A percentile compares a stretch with the other conserved stretches of the same genome.
These are phyloP conservation scores for Candida golubevii DNA, from an alignment of 805 yeast genomes.

Conservation along the genomic window DNA sequence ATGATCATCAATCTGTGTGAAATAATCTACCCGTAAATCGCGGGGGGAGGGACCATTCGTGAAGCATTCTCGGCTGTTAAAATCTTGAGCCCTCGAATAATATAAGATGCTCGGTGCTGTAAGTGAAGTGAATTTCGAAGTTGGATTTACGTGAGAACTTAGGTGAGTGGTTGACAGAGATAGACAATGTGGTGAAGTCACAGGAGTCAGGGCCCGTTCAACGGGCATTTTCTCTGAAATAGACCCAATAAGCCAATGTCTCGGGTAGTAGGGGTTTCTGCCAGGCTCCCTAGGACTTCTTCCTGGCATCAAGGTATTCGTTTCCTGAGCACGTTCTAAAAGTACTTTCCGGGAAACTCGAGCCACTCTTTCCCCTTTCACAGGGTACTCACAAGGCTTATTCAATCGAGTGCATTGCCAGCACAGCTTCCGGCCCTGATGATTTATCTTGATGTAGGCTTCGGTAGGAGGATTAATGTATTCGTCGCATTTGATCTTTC, in stretches of 20 bases:
- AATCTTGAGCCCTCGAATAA: background rate
- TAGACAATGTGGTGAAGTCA: background rate
- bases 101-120: background rate
- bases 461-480: slow-evolving; percentile 14
- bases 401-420: slow-evolving; percentile 32
- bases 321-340: background rate
- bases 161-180: background rate
- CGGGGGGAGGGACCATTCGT: background rate
- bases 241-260: background rate
- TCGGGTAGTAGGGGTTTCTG: background rate
- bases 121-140: background rate
- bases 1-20: background rate
- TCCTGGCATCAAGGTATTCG: background rate
- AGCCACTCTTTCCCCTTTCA: slow-evolving; percentile 31
- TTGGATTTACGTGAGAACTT: background rate
- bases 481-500: slow-evolving; percentile 42
- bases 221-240: background rate
- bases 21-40: background rate
- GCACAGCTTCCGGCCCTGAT: slow-evolving; percentile 27
- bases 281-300: background rate
- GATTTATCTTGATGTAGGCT: slow-evolving; percentile 11
- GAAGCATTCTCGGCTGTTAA: background rate
- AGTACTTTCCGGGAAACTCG: slow-evolving; percentile 23
- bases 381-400: slow-evolving; percentile 35
- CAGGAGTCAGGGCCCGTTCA: background rate